phyloP scores from a whole-genome alignment of 2,329 filamentous ascomycete species.

The Mycosphaerella sp. region DNA sequence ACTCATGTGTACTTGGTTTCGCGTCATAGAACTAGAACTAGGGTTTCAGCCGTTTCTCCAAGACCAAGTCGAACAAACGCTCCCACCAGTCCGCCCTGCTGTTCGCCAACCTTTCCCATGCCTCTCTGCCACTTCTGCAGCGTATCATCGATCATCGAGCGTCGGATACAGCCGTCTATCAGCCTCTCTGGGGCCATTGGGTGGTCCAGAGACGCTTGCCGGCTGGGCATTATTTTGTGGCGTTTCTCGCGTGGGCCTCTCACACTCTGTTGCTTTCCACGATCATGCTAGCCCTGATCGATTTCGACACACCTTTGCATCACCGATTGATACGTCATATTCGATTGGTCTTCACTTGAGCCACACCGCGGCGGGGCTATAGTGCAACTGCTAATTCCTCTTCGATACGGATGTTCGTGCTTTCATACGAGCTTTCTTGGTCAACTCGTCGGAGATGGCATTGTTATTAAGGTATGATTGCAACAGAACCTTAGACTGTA shows the following conservation, averaged over 20 bases:
- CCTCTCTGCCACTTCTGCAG: not conserved
- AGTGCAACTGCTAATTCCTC: not conserved
- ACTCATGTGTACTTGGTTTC: too few relatives aligned
- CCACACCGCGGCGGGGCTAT: conserved; percentile 1
- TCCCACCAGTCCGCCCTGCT: too few relatives aligned
- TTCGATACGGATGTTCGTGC: not conserved
- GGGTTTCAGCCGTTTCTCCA: too few relatives aligned
- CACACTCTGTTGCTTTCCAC: conserved; percentile 3
- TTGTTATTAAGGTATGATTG: not conserved
- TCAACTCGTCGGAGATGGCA: not conserved
- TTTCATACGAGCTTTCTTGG: not conserved
- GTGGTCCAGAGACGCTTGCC: not conserved
- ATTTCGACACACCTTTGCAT: not conserved
- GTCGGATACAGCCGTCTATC: not conserved
- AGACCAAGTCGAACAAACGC: too few relatives aligned
- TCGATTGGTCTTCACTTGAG: conserved; percentile 1
- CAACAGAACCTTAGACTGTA: too few relatives aligned
- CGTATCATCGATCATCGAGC: not conserved
- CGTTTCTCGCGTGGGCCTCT: conserved; percentile 12
- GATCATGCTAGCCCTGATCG: conserved; percentile 8
- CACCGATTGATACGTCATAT: conserved; percentile 12
- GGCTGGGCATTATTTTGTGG: not conserved
- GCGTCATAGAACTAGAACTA: too few relatives aligned
- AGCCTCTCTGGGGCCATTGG: not conserved
- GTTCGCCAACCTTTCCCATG: not conserved